Evolutionary conservation across 2,329 filamentous ascomycete genomes (phyloP), one percentile per base, ranked within the genome.

Genomic region (Trichoderma afroharzianum): DNA sequence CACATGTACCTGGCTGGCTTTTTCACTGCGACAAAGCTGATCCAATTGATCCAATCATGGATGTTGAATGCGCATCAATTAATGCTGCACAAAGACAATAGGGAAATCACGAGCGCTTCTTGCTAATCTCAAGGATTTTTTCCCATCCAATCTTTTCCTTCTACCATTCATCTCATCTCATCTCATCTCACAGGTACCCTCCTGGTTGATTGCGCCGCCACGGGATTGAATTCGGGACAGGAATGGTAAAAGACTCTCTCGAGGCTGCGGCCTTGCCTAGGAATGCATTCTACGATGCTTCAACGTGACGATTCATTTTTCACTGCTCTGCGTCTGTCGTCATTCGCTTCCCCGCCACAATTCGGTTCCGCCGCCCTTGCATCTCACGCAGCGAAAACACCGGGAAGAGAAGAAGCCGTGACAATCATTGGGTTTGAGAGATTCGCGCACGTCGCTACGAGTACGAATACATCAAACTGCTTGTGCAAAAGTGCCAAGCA

Each of bases 281-380:
- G 64, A 68, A 68, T 68, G 64, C 43, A 33, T 39, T 39, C 39
- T 39, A 57, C 53, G 64, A 68, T 68, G 64, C 64, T 68, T 58
- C 53, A 58, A 58, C 32, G 64, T 30, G 53, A 58, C 53, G 21
- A 68, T 58, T 33, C 24, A 43, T 24, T 28, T 32, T 30, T n/a
- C 18, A 24, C 9, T 39, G n/a, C 36, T 26, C 64, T 36, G 15
- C 57, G 30, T 24, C 28, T 57, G 50, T 53, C 63, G 63, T 67
- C 63, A 57, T 39, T 68, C 53, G 53, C 53, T 59, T 68, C 64
- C 53, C 58, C 68, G 55, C 68, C 58, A 70, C 24, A 26, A 15
- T 26, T 36, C 36, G 14, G 57, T 63, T 70, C 43, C 57, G 36
- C 33, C 15, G 30, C 58, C 24, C 8, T 24, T 63, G 30, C 33